Evolutionary conservation across 2,329 filamentous ascomycete species (phyloP), one percentile per base, ranked within the genome.

Genomic region (Aspergillus sp.): DNA sequence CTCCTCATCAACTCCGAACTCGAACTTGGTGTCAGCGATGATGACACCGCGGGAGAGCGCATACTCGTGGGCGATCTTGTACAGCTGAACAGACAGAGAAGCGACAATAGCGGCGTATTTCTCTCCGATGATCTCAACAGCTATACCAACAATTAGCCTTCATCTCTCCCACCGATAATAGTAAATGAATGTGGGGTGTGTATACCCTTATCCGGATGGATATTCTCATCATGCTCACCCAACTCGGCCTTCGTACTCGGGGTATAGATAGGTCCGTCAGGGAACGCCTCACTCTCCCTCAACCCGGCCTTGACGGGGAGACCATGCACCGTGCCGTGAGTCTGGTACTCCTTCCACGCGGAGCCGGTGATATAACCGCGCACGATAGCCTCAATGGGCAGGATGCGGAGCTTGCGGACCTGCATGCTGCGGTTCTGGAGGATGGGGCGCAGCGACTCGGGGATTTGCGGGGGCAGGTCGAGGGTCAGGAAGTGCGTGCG

Each of bases 341-440:
- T 82, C 72, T 86, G 80, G 80, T 95, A 91, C 79, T 96, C 92
- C 41, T 83, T 83, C 89, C 91, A 96, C 0, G 91, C 92, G 49
- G 87, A 90, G 47, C 92, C 92, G 5, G 92, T 92, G 73, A 97
- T 87, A 80, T 96, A 96, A 67, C 92, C 92, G 60, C 92, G 87
- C n/a, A 96, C 91, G 63, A 94, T 94, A 47, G 88, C 90, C 78
- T 94, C 91, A 64, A 96, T 82, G 23, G 91, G 90, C 61, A 96
- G 86, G 64, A 95, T 86, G 69, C 88, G 85, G 60, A 92, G 82
- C 65, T 86, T 87, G 63, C 88, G 86, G 58, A 94, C 90, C 66
- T 87, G 85, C 92, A 96, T 96, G 73, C 85, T 87, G 61, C 92
- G 88, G 68, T 85, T 81, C 57, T 85, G 82, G 50, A 89, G 79